Percentiles rank a stretch among this genome's conserved stretches.
phyloP scores from a whole-genome alignment of 495 filamentous ascomycete species.

The Penicillium chermesinum region DNA sequence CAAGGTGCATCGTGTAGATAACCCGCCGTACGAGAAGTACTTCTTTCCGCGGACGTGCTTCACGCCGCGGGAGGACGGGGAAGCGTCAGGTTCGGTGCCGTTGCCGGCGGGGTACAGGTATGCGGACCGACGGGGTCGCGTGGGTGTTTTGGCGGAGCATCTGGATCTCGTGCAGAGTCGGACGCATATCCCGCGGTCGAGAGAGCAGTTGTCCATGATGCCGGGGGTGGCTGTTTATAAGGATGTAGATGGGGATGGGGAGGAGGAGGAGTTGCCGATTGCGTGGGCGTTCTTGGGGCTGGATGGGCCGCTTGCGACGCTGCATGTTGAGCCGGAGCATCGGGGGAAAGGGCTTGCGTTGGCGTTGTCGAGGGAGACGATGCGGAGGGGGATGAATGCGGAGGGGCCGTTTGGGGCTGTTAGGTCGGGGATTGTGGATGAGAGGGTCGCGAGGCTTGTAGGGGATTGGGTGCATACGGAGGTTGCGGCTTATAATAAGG shows the following conservation, averaged over 20 bases:
- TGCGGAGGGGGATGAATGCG: slow-evolving; percentile 25
- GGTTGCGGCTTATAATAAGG: slow-evolving; percentile 39
- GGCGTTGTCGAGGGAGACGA: slow-evolving; percentile 31
- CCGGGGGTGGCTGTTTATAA: slow-evolving; percentile 33
- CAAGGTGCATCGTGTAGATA: slow-evolving; percentile 31
- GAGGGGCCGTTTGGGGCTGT: slow-evolving; percentile 19
- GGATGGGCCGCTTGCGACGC: slow-evolving; percentile 43
- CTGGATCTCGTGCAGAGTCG: slow-evolving; percentile 36
- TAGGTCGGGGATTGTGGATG: slow-evolving; percentile 4
- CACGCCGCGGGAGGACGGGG: too few species aligned
- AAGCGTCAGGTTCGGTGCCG: too few species aligned
- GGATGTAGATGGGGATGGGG: slow-evolving; percentile 1
- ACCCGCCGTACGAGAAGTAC: slow-evolving; percentile 32
- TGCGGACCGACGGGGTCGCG: slow-evolving; percentile 16
- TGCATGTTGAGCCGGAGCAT: slow-evolving; percentile 48
- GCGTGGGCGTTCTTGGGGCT: slow-evolving; percentile 42
- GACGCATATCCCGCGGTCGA: slow-evolving; percentile 35
- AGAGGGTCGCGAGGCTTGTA: not conserved
- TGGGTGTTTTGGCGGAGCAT: slow-evolving; percentile 23
- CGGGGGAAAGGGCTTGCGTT: slow-evolving; percentile 41
- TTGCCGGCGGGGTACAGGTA: slow-evolving; percentile 32
- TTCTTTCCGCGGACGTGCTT: slow-evolving; percentile 22
- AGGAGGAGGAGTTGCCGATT: slow-evolving; percentile 29
- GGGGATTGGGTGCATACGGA: slow-evolving; percentile 42
- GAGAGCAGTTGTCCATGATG: slow-evolving; percentile 25